Conservation (phyloP, 805 yeast genomes). For the Starmerella bombicola region DNA sequence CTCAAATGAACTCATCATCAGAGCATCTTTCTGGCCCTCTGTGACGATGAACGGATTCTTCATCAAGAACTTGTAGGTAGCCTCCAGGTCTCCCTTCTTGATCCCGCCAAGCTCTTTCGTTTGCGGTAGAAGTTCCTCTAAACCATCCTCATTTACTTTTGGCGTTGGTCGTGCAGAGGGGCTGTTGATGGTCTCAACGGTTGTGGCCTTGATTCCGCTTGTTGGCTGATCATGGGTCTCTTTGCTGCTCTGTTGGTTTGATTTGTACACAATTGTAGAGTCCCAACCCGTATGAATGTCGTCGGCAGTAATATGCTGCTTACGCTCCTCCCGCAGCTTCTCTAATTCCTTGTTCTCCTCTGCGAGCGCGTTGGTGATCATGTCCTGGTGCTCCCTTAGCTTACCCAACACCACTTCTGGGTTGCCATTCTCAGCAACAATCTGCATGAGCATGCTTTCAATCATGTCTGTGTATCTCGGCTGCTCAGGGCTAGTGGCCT, state of each 20-base stretch:
- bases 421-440: constrained; percentile 45
- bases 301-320: constrained; percentile 68
- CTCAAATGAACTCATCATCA: constrained; percentile 87
- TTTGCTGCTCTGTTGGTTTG: constrained; percentile 26
- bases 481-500: constrained; percentile 25
- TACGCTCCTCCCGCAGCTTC: constrained; percentile 56
- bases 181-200: constrained; percentile 30
- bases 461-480: constrained; percentile 80
- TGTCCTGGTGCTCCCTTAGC: constrained; percentile 45
- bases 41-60: constrained; percentile 53
- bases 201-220: constrained; percentile 21
- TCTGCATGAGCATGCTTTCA: constrained; percentile 72
- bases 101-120: constrained; percentile 56
- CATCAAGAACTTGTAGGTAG: constrained; percentile 42
- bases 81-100: constrained; percentile 36
- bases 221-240: constrained; percentile 13
- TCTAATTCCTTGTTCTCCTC: constrained; percentile 55
- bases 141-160: constrained; percentile 21
- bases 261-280: constrained; percentile 61
- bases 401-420: constrained; percentile 29
- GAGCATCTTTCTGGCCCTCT: constrained; percentile 79
- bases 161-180: constrained; percentile 13
- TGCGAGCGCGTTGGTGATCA: constrained; percentile 42
- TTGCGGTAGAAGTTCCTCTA: constrained; percentile 39
- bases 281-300: constrained; percentile 90